These are phyloP conservation scores for Coccomyxa sp. DNA, from an alignment of 139 green algal genomes.

Conservation along the genomic window DNA sequence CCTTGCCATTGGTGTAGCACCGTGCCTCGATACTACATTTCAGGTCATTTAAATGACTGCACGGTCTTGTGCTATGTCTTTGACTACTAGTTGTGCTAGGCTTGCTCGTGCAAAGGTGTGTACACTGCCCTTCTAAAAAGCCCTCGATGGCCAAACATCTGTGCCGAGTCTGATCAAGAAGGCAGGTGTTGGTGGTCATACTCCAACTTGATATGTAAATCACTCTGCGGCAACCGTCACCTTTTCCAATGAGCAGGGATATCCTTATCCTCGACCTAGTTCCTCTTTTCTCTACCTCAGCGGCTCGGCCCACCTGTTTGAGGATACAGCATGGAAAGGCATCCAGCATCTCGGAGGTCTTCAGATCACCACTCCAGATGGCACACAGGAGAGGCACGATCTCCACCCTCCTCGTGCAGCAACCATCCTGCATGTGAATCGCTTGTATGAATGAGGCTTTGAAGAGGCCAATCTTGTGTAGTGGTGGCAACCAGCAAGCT, in stretches of 20 bases:
- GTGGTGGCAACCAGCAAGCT: background rate
- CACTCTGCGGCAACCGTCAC: too few species aligned
- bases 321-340: constrained; percentile 24
- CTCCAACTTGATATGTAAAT: too few species aligned
- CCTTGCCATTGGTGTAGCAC: too few species aligned
- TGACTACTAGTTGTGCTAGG: background rate
- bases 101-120: background rate
- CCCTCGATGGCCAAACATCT: background rate
- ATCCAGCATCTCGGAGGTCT: background rate
- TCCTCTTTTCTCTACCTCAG: constrained; percentile 45
- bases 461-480: background rate
- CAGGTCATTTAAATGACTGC: too few species aligned
- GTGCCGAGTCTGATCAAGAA: background rate
- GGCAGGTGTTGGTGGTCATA: background rate
- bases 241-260: constrained; percentile 9
- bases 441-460: background rate
- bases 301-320: constrained; percentile 26
- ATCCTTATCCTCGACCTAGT: constrained; percentile 43
- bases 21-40: too few species aligned
- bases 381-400: background rate
- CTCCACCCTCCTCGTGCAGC: background rate
- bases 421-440: background rate
- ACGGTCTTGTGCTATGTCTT: too few species aligned
- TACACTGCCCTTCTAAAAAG: background rate
- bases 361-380: background rate